phyloP scores from a whole-genome alignment of 805 yeast species.

The Yarrowia porcina region DNA sequence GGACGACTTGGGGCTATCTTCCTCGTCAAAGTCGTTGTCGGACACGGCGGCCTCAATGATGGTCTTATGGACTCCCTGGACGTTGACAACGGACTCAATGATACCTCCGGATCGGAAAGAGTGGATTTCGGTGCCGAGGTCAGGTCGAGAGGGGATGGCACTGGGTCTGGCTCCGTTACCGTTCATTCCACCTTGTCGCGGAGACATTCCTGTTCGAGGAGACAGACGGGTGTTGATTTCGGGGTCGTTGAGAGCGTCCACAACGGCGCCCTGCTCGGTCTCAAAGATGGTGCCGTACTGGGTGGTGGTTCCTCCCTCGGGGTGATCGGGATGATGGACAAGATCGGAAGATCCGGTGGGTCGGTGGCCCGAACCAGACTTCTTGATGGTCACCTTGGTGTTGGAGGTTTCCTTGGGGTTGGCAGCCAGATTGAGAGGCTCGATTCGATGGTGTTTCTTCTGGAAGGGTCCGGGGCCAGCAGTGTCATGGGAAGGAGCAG shows the following conservation, averaged over 20 bases:
- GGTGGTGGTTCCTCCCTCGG: conserved; percentile 11
- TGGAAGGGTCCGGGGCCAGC: conserved; percentile 14
- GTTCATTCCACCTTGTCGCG: background rate
- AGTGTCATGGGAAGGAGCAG: background rate
- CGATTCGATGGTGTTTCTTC: conserved; percentile 36
- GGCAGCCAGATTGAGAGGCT: conserved; percentile 63
- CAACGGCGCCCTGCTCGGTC: conserved; percentile 32
- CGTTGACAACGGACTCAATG: conserved; percentile 76
- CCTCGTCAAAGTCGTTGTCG: conserved; percentile 9
- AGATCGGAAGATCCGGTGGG: background rate
- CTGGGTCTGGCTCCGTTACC: conserved; percentile 25
- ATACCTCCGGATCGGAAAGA: conserved; percentile 53
- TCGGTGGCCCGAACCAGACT: background rate
- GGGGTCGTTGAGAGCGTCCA: conserved; percentile 26
- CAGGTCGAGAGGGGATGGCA: conserved; percentile 19
- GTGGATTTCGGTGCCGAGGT: conserved; percentile 33
- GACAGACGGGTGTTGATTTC: background rate
- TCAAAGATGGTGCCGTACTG: conserved; percentile 30
- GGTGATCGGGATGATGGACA: conserved; percentile 2
- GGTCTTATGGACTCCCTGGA: conserved; percentile 80
- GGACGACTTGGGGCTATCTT: background rate
- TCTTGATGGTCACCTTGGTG: conserved; percentile 63
- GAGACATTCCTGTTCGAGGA: conserved; percentile 1
- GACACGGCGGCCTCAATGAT: conserved; percentile 58
- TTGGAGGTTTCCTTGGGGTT: conserved; percentile 64